Evolutionary conservation across 164 flowering plant genomes (phyloP).

Genomic region (Vitis rotundifolia): DNA sequence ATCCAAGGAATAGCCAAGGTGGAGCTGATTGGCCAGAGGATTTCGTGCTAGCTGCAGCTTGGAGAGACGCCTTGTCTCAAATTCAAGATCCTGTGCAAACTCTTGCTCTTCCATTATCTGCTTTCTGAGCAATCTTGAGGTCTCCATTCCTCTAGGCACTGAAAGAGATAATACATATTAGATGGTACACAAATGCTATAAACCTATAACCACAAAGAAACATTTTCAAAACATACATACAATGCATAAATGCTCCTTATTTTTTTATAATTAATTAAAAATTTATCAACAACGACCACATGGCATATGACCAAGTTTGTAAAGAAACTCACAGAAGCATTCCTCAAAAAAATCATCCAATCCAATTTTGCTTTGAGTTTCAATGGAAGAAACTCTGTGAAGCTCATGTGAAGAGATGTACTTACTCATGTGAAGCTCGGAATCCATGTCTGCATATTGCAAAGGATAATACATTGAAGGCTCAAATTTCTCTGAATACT

Average conservation of each 20-base stretch:
- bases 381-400: too few species aligned
- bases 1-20: constrained; percentile 19
- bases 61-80: constrained; percentile 27
- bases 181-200: not conserved
- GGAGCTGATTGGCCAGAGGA: constrained; percentile 10
- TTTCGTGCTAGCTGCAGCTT: constrained; percentile 17
- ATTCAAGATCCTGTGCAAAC: constrained; percentile 20
- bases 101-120: constrained; percentile 32
- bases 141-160: constrained; percentile 34
- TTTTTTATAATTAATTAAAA: too few species aligned
- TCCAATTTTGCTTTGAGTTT: too few species aligned
- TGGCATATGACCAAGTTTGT: too few species aligned
- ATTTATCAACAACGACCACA: too few species aligned
- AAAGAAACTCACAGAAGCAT: too few species aligned
- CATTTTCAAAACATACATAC: too few species aligned
- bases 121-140: constrained; percentile 25
- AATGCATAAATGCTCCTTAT: too few species aligned
- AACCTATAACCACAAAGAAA: too few species aligned
- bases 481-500: constrained; percentile 34
- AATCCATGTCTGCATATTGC: constrained; percentile 24
- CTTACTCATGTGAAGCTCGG: constrained; percentile 38
- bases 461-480: constrained; percentile 18
- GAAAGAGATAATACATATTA: not conserved
- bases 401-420: not conserved
- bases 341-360: too few species aligned